Evolutionary conservation across 2,329 filamentous ascomycete genomes (phyloP), one percentile per base, ranked within the genome.

Genomic region (Ophiostoma montium): DNA sequence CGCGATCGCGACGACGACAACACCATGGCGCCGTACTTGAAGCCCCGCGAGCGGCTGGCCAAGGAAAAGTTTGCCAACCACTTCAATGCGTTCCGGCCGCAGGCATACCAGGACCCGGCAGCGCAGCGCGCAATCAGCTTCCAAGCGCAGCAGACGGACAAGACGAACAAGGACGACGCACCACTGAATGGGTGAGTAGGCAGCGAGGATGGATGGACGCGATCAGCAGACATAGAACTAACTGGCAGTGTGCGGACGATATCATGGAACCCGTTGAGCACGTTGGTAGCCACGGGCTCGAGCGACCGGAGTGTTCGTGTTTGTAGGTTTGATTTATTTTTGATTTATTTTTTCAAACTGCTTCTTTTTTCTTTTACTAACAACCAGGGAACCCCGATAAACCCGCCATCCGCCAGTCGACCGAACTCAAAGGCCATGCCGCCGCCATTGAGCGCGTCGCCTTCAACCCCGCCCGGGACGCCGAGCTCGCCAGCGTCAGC

Each of bases 221-320:
- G 18, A 11, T 12, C 16, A 19, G 10, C 8, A 11, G 15, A 15
- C n/a, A 16, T 3, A 15, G 18, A n/a, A 6, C 23, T 42, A 30
- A 42, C 39, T 6, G 16, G 8, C 55, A 87, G 82, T 54, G 72
- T 94, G 50, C 80, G 85, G 36, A 82, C 84, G 2, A 81, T 96
- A 56, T 82, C 85, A 35, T 96, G 90, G 90, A 95, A 90, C 56
- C 86, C 89, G 0, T 71, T 86, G 0, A 88, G 90, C 32, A 84
- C 78, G 9, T 71, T 92, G 52, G 80, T 96, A 53, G 90, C 90
- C 1, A 94, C 89, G 0, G 88, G 87, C 3, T 76, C 82, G 6
- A 69, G 72, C 21, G 81, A 86, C 59, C 78, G 75, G 56, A 84
- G 76, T 9, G 65, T 90, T 48, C 78, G 85, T 58, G 81, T 89